phyloP scores from a whole-genome alignment of 148 eudicot genomes.

The Bassia scoparia region DNA sequence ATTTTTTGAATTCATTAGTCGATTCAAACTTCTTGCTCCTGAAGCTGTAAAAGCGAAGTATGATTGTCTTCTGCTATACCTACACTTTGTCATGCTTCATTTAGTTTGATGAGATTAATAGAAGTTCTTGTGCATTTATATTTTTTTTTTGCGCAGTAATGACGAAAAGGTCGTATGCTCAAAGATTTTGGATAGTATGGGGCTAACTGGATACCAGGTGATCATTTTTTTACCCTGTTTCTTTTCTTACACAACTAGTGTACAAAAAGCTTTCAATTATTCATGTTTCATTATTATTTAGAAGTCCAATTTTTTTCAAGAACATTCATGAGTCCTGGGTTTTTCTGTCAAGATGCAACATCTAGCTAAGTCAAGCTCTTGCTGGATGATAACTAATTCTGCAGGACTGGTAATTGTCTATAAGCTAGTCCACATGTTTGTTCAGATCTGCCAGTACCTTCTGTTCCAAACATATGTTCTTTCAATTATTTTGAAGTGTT shows the following conservation, averaged over 20 bases:
- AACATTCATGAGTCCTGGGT: background rate
- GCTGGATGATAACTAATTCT: background rate
- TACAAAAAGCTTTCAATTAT: background rate
- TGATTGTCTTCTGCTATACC: conserved; percentile 26
- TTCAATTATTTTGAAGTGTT: background rate
- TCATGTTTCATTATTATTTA: background rate
- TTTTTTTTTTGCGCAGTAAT: conserved; percentile 41
- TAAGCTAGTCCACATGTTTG: background rate
- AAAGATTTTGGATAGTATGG: conserved; percentile 79
- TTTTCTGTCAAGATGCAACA: background rate
- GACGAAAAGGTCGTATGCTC: conserved; percentile 69
- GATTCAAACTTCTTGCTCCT: conserved; percentile 81
- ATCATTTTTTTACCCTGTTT: background rate
- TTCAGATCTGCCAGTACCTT: background rate
- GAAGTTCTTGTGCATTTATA: conserved; percentile 21
- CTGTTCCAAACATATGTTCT: background rate
- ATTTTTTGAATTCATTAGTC: conserved; percentile 72
- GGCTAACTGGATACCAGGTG: conserved; percentile 87
- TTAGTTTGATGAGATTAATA: conserved; percentile 10
- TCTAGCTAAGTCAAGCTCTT: background rate
- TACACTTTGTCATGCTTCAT: conserved; percentile 13
- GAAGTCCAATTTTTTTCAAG: background rate
- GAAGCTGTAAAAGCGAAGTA: conserved; percentile 74
- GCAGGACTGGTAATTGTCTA: background rate
- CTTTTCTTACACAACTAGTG: background rate